phyloP scores from a whole-genome alignment of 768 basidiomycete species.

The Russula brevipes region DNA sequence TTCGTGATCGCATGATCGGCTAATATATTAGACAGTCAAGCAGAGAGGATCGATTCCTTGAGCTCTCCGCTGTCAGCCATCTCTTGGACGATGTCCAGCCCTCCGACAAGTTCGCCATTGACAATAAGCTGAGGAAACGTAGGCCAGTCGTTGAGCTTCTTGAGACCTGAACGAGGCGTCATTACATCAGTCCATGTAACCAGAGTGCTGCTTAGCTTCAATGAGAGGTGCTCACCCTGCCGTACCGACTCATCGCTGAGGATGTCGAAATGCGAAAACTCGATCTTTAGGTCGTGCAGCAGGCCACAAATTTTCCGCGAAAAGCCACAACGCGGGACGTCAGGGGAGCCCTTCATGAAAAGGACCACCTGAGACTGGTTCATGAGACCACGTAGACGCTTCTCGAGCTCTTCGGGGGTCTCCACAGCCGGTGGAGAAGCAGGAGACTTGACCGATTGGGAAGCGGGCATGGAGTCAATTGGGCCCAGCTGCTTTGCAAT shows the following conservation, averaged over 20 bases:
- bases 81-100: slow-evolving; percentile 87
- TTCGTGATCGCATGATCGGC: not conserved
- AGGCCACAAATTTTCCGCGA: slow-evolving; percentile 52
- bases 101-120: slow-evolving; percentile 91
- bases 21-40: not conserved
- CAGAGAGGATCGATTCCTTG: slow-evolving; percentile 36
- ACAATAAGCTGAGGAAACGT: slow-evolving; percentile 66
- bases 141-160: slow-evolving; percentile 58
- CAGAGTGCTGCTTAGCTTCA: not conserved
- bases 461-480: slow-evolving; percentile 37
- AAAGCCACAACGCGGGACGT: slow-evolving; percentile 59
- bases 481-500: slow-evolving; percentile 52
- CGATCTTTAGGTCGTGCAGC: slow-evolving; percentile 43
- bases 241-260: slow-evolving; percentile 52
- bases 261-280: slow-evolving; percentile 56
- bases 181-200: slow-evolving; percentile 6
- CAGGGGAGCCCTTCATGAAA: slow-evolving; percentile 63
- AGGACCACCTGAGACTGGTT: slow-evolving; percentile 54
- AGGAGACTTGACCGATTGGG: slow-evolving; percentile 44
- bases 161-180: slow-evolving; percentile 39
- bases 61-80: slow-evolving; percentile 82
- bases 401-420: slow-evolving; percentile 59
- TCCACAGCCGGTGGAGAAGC: slow-evolving; percentile 37
- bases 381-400: slow-evolving; percentile 69
- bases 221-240: slow-evolving; percentile 32